These are phyloP conservation scores for Leccinum barrowsii DNA, from an alignment of 768 basidiomycete species.

Conservation along the genomic window DNA sequence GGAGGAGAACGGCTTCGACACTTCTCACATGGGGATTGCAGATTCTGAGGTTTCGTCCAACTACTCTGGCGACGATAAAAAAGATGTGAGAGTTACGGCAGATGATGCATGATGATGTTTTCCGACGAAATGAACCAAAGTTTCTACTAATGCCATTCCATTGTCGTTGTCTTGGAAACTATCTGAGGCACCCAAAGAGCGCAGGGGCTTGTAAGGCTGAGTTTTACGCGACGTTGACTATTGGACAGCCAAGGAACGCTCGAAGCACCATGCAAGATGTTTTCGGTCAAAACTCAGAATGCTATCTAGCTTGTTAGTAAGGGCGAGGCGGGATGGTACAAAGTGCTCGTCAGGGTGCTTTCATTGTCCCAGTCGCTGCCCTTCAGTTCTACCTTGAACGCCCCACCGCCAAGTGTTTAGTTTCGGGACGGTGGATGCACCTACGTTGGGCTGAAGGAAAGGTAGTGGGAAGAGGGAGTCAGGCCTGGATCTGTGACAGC, in stretches of 20 bases:
- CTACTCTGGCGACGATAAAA: slow-evolving; percentile 19
- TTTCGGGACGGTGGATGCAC: no score
- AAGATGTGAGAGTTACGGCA: slow-evolving; percentile 7
- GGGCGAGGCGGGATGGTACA: no score
- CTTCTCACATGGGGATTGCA: slow-evolving; percentile 61
- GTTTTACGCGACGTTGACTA: not conserved
- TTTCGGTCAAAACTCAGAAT: no score
- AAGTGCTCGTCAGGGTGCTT: no score
- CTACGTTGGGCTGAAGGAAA: no score
- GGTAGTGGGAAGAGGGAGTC: no score
- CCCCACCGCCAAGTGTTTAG: no score
- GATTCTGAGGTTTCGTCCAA: slow-evolving; percentile 24
- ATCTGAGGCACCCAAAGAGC: not conserved
- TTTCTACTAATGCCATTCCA: not conserved
- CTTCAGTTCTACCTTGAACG: no score
- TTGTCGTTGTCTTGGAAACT: not conserved
- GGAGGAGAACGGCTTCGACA: slow-evolving; percentile 75
- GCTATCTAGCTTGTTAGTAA: no score
- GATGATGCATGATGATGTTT: slow-evolving; percentile 2
- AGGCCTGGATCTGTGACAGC: no score
- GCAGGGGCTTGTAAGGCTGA: not conserved
- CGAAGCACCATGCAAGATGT: not conserved
- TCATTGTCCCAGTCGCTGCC: no score
- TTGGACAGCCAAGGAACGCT: not conserved
- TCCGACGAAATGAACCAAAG: not conserved